These are phyloP conservation scores for Leccinum broughii DNA, from an alignment of 768 basidiomycete genomes.

Conservation along the genomic window DNA sequence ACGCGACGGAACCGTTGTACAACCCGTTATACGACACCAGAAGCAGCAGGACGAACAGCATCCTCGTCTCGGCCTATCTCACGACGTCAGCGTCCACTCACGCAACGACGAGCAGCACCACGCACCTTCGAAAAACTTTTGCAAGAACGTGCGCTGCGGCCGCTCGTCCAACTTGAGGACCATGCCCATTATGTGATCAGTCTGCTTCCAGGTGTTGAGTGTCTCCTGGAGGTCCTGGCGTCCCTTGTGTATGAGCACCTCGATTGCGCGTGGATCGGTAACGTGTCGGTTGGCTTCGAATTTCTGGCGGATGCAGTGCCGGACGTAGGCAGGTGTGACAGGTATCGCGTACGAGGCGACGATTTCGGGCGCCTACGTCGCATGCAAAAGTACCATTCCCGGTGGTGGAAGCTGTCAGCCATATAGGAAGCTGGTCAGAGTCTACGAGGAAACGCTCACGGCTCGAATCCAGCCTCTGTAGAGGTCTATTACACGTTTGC, in stretches of 20 bases:
- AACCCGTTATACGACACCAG: constrained; percentile 34
- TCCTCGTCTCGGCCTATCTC: constrained; percentile 72
- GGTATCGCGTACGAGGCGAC: constrained; percentile 78
- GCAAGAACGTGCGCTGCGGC: constrained; percentile 62
- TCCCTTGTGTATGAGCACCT: constrained; percentile 82
- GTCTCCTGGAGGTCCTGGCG: constrained; percentile 92
- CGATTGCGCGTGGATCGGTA: constrained; percentile 78
- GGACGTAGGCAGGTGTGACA: constrained; percentile 72
- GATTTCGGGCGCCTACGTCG: constrained; percentile 87
- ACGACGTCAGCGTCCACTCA: background rate
- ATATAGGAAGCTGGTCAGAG: background rate
- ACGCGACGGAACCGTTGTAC: background rate
- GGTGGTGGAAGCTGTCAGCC: background rate
- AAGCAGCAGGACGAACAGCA: constrained; percentile 66
- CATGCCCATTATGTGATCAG: constrained; percentile 75
- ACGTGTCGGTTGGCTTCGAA: constrained; percentile 88
- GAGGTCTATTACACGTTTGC: constrained; percentile 66
- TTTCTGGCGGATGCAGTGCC: constrained; percentile 78
- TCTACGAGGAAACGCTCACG: constrained; percentile 45
- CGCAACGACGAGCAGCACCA: constrained; percentile 8
- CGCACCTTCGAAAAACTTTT: constrained; percentile 84
- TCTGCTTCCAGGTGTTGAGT: constrained; percentile 92
- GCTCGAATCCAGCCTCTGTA: constrained; percentile 95
- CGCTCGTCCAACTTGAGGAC: constrained; percentile 52
- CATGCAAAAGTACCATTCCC: background rate